Base-by-base conservation (phyloP, 371 early-diverging fungal species). In the Umbelopsis sp. region DNA sequence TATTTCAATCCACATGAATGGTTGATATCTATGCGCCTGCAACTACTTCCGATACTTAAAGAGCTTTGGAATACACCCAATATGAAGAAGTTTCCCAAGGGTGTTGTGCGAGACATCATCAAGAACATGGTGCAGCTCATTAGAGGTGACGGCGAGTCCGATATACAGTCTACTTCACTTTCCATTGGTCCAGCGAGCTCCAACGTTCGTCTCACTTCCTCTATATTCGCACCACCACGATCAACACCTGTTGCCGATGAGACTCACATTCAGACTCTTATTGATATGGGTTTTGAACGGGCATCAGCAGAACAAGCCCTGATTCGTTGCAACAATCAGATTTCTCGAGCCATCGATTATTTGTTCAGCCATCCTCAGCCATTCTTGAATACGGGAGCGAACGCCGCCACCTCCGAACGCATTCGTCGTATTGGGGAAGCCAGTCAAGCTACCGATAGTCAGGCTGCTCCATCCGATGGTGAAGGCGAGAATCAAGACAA, bases 251-350 rank as follows among this genome's bases (percentile, higher is more conserved):
- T 77, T 3, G 86, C 80, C 5, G 90, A 93, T 74, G 85, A 85
- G 38, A 86, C 83, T 10, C 82, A 84, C 57, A 86, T 97, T 18
- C 86, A 89, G 24, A 89, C 89, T 25, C 76, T 98, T 14, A 80
- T 90, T 8, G 92, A 94, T 38, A 96, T 97, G 96, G 98, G 98
- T 0, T 98, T 97, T 76, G 82, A 91, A 6, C 84, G 92, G n/a
- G 77, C 82, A 3, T 91, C 93, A 4, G 94, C 96, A 0, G 94
- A 92, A 70, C 82, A 81, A 37, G 97, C 97, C 2, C 79, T 97
- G 57, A 76, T 86, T 14, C 89, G 96, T 1, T 90, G 88, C 66
- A 84, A 82, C 25, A 96, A 97, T 70, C 92, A 92, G 69, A 82
- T 97, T 0, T 86, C 86, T 16, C 85, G 96, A 22, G 98, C 98